phyloP scores from a whole-genome alignment of 2,329 filamentous ascomycete species.

The Sporothrix euskadiensis region DNA sequence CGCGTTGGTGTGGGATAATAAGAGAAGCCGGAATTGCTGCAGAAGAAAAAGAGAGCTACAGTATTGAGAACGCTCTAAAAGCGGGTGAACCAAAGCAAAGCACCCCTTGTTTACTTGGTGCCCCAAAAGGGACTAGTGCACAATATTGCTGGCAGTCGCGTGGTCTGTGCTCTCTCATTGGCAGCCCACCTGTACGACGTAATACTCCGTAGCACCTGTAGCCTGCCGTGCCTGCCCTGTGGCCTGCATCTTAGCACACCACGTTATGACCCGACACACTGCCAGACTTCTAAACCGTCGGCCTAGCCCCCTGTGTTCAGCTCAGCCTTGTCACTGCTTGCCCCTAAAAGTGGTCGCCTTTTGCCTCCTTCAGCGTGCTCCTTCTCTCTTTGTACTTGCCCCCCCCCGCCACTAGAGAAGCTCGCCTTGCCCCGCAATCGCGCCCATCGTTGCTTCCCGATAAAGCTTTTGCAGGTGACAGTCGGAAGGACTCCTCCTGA shows the following conservation, averaged over 20 bases:
- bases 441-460: constrained; percentile 21
- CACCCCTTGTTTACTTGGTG: constrained; percentile 36
- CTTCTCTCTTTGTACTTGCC: not conserved
- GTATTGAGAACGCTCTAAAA: not conserved
- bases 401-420: not conserved
- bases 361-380: not conserved
- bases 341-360: not conserved
- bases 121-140: constrained; percentile 34
- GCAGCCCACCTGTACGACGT: not conserved
- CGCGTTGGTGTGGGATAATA: constrained; percentile 1
- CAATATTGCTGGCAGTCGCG: constrained; percentile 4
- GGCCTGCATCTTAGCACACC: not conserved
- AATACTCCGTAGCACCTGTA: too few relatives aligned
- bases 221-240: not conserved
- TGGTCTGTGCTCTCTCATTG: constrained; percentile 27
- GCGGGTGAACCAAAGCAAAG: constrained; percentile 5
- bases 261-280: not conserved
- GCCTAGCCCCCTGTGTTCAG: not conserved
- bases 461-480: constrained; percentile 13
- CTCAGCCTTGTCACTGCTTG: constrained; percentile 25
- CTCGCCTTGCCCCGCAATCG: constrained; percentile 24
- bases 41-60: constrained; percentile 6
- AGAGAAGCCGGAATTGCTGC: not conserved
- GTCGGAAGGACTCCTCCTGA: constrained; percentile 4
- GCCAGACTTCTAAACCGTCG: not conserved